phyloP scores from a whole-genome alignment of 179 eudicot species.

The Spergularia azorica region DNA sequence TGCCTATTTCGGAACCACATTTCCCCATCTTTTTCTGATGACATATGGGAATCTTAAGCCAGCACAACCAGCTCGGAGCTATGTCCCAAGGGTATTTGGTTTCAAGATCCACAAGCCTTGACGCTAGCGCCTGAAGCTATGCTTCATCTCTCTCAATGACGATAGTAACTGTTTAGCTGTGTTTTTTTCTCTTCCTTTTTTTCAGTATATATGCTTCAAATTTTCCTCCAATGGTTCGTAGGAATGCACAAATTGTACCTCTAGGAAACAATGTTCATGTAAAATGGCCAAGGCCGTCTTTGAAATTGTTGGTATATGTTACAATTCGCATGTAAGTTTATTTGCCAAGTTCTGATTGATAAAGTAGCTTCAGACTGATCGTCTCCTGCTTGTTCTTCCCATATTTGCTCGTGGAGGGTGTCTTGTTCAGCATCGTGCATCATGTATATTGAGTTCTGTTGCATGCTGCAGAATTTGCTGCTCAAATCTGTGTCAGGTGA shows the following conservation, averaged over 20 bases:
- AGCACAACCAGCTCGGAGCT: constrained; percentile 56
- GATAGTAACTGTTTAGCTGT: constrained; percentile 9
- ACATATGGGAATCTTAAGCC: constrained; percentile 78
- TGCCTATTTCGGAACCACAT: constrained; percentile 78
- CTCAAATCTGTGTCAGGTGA: no score
- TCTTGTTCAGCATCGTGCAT: not conserved
- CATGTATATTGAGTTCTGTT: no score
- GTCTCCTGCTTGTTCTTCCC: not conserved
- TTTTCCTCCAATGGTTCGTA: constrained; percentile 26
- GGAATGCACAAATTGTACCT: constrained; percentile 25
- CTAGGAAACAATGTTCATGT: constrained; percentile 28
- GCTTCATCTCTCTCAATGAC: not conserved
- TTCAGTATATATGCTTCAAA: constrained; percentile 28
- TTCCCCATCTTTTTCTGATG: constrained; percentile 79
- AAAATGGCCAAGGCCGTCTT: constrained; percentile 27
- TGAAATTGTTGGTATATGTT: constrained; percentile 5
- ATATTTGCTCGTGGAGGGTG: not conserved
- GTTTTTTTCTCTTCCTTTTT: constrained; percentile 12
- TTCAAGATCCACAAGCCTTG: constrained; percentile 77
- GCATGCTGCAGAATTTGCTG: no score
- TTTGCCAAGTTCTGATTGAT: not conserved
- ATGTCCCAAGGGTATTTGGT: constrained; percentile 75
- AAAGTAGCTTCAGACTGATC: not conserved
- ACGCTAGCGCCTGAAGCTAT: not conserved
- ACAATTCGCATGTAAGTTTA: not conserved